These are phyloP conservation scores for Phtheirospermum japonicum DNA, from an alignment of 257 asterid genomes.

Conservation along the genomic window DNA sequence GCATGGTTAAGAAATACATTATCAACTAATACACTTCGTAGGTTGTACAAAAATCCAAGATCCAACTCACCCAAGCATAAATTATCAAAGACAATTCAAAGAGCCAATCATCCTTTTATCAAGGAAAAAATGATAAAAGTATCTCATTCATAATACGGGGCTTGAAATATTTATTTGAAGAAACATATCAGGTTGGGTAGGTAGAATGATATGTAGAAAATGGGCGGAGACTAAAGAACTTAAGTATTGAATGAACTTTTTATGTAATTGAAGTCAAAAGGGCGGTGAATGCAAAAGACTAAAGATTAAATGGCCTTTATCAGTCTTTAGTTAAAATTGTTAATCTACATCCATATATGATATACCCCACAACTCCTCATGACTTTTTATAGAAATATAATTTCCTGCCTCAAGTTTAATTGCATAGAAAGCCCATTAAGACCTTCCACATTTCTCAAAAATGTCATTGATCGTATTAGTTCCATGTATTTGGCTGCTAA, in stretches of 20 bases:
- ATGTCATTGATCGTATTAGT: too few relatives aligned
- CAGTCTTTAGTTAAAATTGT: not conserved
- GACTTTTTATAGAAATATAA: not conserved
- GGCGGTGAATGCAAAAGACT: not conserved
- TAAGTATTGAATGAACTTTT: not conserved
- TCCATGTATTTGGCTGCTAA: too few relatives aligned
- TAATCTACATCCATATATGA: not conserved
- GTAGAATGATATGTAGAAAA: not conserved
- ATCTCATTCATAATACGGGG: not conserved
- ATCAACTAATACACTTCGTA: not conserved
- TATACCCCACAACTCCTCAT: not conserved
- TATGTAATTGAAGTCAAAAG: not conserved
- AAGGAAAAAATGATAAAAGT: not conserved
- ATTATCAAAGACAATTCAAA: not conserved
- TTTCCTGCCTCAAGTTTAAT: not conserved
- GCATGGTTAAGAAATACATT: not conserved
- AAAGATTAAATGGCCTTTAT: not conserved
- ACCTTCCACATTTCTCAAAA: too few relatives aligned
- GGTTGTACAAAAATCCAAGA: constrained; percentile 3
- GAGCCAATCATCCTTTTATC: not conserved
- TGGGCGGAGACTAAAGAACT: not conserved
- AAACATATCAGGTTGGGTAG: not conserved
- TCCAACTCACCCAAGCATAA: not conserved
- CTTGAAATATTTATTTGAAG: not conserved
- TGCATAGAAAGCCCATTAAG: too few relatives aligned